Evolutionary conservation across 78 protist genomes (phyloP).

Genomic region (Capsaspora owczarzaki): DNA sequence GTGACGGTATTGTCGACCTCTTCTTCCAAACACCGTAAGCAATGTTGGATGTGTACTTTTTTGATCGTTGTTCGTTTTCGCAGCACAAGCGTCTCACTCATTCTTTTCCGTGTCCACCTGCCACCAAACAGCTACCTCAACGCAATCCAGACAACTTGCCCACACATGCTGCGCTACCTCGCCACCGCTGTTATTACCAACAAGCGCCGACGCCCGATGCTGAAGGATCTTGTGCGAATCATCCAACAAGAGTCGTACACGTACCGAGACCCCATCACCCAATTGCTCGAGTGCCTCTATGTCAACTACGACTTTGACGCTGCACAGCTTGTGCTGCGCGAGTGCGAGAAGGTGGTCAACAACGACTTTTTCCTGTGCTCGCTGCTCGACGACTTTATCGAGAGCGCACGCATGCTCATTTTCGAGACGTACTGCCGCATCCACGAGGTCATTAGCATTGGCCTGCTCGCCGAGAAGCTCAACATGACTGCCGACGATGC

Average conservation of each 20-base stretch:
- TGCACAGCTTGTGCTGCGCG: conserved; percentile 64
- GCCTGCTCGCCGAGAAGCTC: conserved; percentile 67
- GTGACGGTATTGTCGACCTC: conserved; percentile 58
- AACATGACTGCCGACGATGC: conserved; percentile 56
- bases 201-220: conserved; percentile 38
- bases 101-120: too few relatives aligned
- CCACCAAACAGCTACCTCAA: conserved; percentile 26
- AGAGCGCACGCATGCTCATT: conserved; percentile 73
- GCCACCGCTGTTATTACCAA: conserved; percentile 67
- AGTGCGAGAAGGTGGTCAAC: conserved; percentile 61
- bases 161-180: conserved; percentile 78
- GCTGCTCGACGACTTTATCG: conserved; percentile 59
- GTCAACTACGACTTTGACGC: conserved; percentile 76
- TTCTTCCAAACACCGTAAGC: conserved; percentile 31
- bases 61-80: too few relatives aligned
- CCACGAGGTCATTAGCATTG: conserved; percentile 70
- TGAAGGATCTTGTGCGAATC: conserved; percentile 52
- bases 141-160: conserved; percentile 69
- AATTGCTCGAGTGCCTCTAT: conserved; percentile 60
- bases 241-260: conserved; percentile 50
- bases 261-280: conserved; percentile 76
- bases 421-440: conserved; percentile 85
- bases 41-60: too few relatives aligned
- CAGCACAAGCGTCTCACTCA: too few relatives aligned
- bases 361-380: conserved; percentile 68